A percentile compares a stretch with the other conserved stretches of the same genome.
These are phyloP conservation scores for Lecanosticta acicola DNA, from an alignment of 2,329 filamentous ascomycete species.

Conservation along the genomic window DNA sequence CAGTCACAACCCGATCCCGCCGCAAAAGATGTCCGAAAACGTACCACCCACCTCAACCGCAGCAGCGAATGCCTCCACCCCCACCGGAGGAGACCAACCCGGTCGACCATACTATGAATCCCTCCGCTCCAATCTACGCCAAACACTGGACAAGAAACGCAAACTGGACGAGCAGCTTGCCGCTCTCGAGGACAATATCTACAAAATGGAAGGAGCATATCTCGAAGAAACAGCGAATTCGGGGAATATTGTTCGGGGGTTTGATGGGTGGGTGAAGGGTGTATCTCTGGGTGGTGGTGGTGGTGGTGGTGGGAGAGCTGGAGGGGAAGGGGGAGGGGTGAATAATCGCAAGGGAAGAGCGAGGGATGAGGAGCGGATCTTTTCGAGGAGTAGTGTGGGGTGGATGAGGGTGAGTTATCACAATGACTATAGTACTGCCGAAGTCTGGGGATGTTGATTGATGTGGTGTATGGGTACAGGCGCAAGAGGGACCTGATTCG, in stretches of 20 bases:
- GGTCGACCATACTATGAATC: constrained; percentile 63
- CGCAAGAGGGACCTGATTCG: constrained; percentile 30
- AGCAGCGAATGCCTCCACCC: constrained; percentile 23
- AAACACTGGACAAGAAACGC: constrained; percentile 61
- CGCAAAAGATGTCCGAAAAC: constrained; percentile 38
- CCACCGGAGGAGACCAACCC: constrained; percentile 40
- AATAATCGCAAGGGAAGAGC: constrained; percentile 59
- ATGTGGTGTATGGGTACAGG: constrained; percentile 12
- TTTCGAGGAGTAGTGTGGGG: constrained; percentile 39
- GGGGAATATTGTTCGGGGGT: constrained; percentile 95
- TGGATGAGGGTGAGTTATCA: constrained; percentile 31
- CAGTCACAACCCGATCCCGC: too few species aligned
- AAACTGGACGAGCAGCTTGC: constrained; percentile 49
- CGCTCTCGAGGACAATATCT: constrained; percentile 71
- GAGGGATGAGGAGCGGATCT: constrained; percentile 67
- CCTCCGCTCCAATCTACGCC: constrained; percentile 60
- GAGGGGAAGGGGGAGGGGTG: constrained; percentile 49
- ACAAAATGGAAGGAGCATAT: constrained; percentile 76
- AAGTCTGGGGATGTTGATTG: neutral
- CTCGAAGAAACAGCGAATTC: constrained; percentile 77
- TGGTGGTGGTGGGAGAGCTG: too few species aligned
- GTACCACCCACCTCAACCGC: constrained; percentile 33
- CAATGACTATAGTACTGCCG: too few species aligned
- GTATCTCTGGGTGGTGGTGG: too few species aligned
- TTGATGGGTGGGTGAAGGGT: constrained; percentile 96